Conservation (phyloP, 1,284 basidiomycete genomes). For the Puccinia polysora region DNA sequence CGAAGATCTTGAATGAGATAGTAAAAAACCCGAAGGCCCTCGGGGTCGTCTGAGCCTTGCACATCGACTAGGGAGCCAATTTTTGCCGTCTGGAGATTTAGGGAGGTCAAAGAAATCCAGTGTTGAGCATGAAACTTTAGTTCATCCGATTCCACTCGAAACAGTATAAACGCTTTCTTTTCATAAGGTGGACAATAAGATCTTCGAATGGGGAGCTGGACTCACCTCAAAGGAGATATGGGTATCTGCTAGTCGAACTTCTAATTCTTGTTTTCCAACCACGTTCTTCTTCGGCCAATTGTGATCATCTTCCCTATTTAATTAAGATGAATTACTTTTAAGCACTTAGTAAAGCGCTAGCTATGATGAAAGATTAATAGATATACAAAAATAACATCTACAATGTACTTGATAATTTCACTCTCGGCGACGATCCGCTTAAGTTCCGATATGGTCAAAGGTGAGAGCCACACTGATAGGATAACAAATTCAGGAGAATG, state of each 20-base stretch:
- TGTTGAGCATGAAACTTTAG: too few species aligned
- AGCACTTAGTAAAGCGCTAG: conserved; percentile 37
- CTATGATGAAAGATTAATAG: background rate
- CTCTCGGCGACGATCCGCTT: conserved; percentile 90
- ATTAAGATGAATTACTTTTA: background rate
- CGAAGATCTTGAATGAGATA: conserved; percentile 96
- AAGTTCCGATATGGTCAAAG: conserved; percentile 83
- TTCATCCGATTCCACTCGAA: background rate
- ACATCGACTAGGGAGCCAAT: conserved; percentile 95
- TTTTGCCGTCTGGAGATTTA: conserved; percentile 74
- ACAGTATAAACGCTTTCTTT: too few species aligned
- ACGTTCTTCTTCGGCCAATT: conserved; percentile 99
- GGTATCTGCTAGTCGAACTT: conserved; percentile 86
- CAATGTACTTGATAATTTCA: conserved; percentile 85
- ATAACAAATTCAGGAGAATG: conserved; percentile 28
- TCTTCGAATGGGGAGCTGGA: conserved; percentile 40
- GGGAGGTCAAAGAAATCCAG: too few species aligned
- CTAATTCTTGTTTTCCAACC: conserved; percentile 94
- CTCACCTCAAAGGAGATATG: conserved; percentile 95
- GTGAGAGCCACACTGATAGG: conserved; percentile 81
- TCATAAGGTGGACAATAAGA: background rate
- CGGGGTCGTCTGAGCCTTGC: conserved; percentile 93
- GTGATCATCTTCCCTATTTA: conserved; percentile 82
- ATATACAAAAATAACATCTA: background rate
- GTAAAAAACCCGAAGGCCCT: conserved; percentile 96